Evolutionary conservation across 345 rosid genomes (phyloP).

Genomic region (Lepidium africanum): DNA sequence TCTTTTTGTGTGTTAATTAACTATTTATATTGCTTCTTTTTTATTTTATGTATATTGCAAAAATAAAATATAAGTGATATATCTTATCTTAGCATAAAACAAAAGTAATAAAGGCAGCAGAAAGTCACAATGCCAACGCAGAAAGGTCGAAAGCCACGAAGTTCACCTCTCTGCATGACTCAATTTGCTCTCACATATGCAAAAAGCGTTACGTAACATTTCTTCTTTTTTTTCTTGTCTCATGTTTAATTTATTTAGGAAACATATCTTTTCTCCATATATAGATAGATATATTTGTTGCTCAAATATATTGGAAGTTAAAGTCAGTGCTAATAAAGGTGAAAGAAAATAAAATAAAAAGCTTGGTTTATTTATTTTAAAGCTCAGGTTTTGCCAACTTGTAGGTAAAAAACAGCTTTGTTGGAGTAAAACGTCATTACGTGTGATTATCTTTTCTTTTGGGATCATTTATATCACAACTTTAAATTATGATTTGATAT

Average conservation of each 20-base stretch:
- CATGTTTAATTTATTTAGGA: slow-evolving; percentile 8
- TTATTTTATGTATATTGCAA: not conserved
- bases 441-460: not conserved
- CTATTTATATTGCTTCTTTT: not conserved
- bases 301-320: not conserved
- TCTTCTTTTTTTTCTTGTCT: not conserved
- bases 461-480: not conserved
- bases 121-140: slow-evolving; percentile 24
- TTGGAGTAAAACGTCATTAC: not conserved
- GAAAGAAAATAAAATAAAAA: not conserved
- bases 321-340: not conserved
- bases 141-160: slow-evolving; percentile 28
- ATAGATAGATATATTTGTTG: not conserved
- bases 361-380: not conserved
- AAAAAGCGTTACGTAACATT: slow-evolving; percentile 13
- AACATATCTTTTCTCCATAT: slow-evolving; percentile 6
- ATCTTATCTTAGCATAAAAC: slow-evolving; percentile 17
- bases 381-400: slow-evolving; percentile 1
- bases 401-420: slow-evolving; percentile 12
- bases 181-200: slow-evolving; percentile 5
- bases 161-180: slow-evolving; percentile 18
- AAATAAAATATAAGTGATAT: slow-evolving; percentile 11
- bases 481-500: not conserved
- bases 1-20: slow-evolving; percentile 10
- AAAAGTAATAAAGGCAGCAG: slow-evolving; percentile 3